Evolutionary conservation across 2,329 filamentous ascomycete genomes (phyloP).

Genomic region (Nigrospora sphaerica): DNA sequence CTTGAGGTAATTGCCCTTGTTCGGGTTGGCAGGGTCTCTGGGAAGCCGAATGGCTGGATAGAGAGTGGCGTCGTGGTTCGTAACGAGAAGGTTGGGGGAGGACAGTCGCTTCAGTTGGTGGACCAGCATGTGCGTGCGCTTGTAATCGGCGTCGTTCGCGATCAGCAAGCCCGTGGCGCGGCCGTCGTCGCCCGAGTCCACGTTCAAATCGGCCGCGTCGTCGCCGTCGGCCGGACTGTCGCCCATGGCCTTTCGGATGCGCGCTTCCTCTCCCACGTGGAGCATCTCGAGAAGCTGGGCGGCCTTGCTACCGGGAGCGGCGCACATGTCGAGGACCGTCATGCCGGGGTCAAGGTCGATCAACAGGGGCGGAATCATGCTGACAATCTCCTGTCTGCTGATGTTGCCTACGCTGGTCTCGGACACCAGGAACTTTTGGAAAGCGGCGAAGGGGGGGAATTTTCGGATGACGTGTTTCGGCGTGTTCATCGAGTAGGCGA

Average conservation of each 20-base stretch:
- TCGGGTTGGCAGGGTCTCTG: conserved; percentile 44
- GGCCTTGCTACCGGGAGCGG: conserved; percentile 94
- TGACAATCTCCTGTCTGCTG: conserved; percentile 93
- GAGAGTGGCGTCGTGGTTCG: conserved; percentile 94
- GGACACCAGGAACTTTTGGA: conserved; percentile 96
- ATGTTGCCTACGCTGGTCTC: conserved; percentile 98
- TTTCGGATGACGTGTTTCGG: conserved; percentile 93
- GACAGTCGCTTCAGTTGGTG: conserved; percentile 97
- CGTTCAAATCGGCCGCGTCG: conserved; percentile 46
- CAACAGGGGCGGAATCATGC: conserved; percentile 94
- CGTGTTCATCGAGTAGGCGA: conserved; percentile 97
- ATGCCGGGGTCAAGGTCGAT: conserved; percentile 89
- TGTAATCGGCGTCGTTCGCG: conserved; percentile 95
- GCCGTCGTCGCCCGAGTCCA: conserved; percentile 66
- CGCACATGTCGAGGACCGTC: conserved; percentile 91
- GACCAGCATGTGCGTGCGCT: conserved; percentile 92
- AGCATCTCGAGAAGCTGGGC: conserved; percentile 93
- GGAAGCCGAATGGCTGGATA: conserved; percentile 90
- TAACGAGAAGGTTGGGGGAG: conserved; percentile 93
- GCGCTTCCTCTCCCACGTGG: conserved; percentile 83
- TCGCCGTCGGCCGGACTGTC: conserved; percentile 25
- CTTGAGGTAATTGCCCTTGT: conserved; percentile 70
- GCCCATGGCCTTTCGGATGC: conserved; percentile 65
- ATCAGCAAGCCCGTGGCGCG: conserved; percentile 86
- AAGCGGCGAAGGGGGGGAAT: conserved; percentile 87